Percentiles rank a stretch among this genome's conserved stretches.
These are phyloP conservation scores for Gaeumannomyces sp. DNA, from an alignment of 2,329 filamentous ascomycete species.

Conservation along the genomic window DNA sequence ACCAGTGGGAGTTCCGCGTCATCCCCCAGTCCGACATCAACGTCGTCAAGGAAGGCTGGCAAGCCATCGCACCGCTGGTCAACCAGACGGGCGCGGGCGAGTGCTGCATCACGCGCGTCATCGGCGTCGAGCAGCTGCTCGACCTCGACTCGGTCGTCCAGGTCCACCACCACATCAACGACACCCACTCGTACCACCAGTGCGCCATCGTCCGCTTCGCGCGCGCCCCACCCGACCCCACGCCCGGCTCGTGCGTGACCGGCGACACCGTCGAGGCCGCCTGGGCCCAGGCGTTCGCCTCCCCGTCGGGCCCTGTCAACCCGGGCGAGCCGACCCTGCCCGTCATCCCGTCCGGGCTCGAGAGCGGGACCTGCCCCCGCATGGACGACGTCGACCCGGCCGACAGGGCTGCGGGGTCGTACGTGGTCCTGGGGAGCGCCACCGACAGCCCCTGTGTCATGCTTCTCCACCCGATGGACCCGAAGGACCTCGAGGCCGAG, in stretches of 20 bases:
- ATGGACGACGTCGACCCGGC: not conserved
- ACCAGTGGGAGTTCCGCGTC: constrained; percentile 3
- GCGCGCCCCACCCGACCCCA: not conserved
- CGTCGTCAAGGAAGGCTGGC: not conserved
- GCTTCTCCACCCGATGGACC: not conserved
- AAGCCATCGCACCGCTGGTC: constrained; percentile 1
- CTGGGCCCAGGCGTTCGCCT: not conserved
- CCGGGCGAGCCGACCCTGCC: not conserved
- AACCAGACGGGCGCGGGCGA: constrained; percentile 4
- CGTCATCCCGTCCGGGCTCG: not conserved
- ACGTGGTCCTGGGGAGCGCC: not conserved
- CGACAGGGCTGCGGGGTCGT: not conserved
- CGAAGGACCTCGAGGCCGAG: not conserved
- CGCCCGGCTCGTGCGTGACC: not conserved
- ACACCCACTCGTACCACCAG: constrained; percentile 5
- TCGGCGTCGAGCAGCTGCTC: not conserved
- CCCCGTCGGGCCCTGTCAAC: too few species aligned
- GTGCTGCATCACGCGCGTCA: not conserved
- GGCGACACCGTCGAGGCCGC: not conserved
- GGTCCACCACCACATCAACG: constrained; percentile 2
- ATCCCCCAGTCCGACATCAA: not conserved
- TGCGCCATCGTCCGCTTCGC: constrained; percentile 2
- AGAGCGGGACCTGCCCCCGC: not conserved
- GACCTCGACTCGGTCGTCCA: not conserved
- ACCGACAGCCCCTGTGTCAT: not conserved